Percentiles rank a stretch among this genome's conserved stretches.
These are phyloP conservation scores for Casuarina equisetifolia DNA, from an alignment of 306 rosid species.

Conservation along the genomic window DNA sequence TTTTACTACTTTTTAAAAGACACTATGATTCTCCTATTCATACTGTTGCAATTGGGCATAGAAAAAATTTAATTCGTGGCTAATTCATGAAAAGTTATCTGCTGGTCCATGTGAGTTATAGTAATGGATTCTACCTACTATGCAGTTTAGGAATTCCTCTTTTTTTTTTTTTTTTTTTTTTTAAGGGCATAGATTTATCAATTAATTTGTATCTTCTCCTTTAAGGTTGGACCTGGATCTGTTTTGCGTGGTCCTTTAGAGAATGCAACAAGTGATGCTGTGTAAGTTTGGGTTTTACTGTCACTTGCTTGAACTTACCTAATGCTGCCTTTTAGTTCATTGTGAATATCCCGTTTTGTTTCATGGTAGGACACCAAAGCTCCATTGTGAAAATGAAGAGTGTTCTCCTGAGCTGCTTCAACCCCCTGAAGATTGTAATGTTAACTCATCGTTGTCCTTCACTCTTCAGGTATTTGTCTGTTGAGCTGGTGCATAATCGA, in stretches of 20 bases:
- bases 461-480: conserved; percentile 77
- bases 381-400: conserved; percentile 65
- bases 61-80: background rate
- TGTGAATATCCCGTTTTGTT: conserved; percentile 26
- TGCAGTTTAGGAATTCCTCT: background rate
- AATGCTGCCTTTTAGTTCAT: conserved; percentile 20
- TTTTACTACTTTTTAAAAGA: too few species aligned
- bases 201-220: conserved; percentile 28
- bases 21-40: background rate
- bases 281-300: conserved; percentile 56
- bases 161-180: background rate
- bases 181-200: background rate
- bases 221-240: conserved; percentile 94
- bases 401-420: conserved; percentile 81
- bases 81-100: background rate
- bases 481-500: conserved; percentile 18
- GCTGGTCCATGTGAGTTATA: background rate
- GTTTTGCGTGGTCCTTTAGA: conserved; percentile 91
- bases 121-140: background rate
- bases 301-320: conserved; percentile 23
- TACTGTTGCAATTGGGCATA: background rate
- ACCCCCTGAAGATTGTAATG: conserved; percentile 99
- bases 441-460: conserved; percentile 89
- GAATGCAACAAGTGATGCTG: conserved; percentile 71
- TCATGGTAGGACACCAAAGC: conserved; percentile 75